Conservation (phyloP, 306 rosid genomes). For the Mucuna pruriens region DNA sequence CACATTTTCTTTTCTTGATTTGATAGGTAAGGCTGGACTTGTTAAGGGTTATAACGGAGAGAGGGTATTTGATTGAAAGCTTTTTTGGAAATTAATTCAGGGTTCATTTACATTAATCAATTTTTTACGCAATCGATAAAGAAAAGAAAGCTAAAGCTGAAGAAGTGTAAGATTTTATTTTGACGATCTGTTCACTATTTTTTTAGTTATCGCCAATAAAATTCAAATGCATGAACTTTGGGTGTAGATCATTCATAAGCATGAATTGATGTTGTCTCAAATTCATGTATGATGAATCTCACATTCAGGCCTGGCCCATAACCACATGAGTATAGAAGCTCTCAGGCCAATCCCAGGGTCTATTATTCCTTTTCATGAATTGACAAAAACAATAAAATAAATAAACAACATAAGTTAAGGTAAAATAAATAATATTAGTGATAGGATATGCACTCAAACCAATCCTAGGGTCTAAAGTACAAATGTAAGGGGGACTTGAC, state of each 20-base stretch:
- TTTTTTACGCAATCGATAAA: background rate
- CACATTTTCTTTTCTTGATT: too few species aligned
- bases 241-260: background rate
- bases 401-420: too few species aligned
- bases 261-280: background rate
- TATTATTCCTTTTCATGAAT: too few species aligned
- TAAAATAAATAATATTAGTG: too few species aligned
- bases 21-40: too few species aligned
- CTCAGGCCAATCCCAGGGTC: background rate
- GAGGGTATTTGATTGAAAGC: background rate
- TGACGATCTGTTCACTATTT: background rate
- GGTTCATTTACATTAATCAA: background rate
- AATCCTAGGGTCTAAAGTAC: too few species aligned
- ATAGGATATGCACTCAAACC: too few species aligned
- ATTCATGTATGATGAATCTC: background rate
- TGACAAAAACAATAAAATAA: too few species aligned
- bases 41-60: too few species aligned
- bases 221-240: background rate
- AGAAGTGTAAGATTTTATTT: background rate
- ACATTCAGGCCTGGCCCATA: background rate
- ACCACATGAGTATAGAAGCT: background rate
- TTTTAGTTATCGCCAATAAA: background rate
- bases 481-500: too few species aligned
- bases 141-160: background rate
- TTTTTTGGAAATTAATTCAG: background rate